Evolutionary conservation across 2,329 filamentous ascomycete genomes (phyloP), one percentile per base, ranked within the genome.

Genomic region (Neofusicoccum cordaticola): DNA sequence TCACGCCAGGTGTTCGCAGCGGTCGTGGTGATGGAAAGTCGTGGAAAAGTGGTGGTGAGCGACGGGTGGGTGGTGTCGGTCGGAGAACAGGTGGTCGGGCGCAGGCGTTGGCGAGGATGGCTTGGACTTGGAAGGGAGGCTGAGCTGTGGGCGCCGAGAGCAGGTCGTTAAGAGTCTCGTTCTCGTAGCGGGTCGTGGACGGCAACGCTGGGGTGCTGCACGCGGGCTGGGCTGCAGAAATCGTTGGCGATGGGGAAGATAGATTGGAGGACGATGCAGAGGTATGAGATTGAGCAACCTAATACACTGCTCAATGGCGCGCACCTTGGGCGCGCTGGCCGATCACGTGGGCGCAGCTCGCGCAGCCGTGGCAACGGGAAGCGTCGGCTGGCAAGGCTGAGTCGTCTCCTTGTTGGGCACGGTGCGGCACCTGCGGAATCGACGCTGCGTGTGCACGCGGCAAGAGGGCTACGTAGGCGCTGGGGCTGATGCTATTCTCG

Each of bases 41-140:
- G 47, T 67, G 66, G 61, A 61, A 51, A 35, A 41, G 45, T 12
- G 42, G 56, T 60, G 53, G 53, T 15, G 53, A 58, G 53, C 53
- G 53, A 58, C 41, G 53, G 51, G 53, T 34, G 42, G 42, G 53
- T 19, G 42, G 53, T 19, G 56, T 60, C 56, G 56, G 56, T 60
- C 44, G 56, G 68, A 63, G 61, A 56, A 48, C 50, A 44, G 45
- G 67, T 65, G 68, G 67, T 68, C 56, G 68, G 69, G 68, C 65
- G 61, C 51, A 66, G 69, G 66, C 70, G 67, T 69, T 67, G 71
- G 70, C 67, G 63, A 67, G 66, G 71, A 67, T 68, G 69, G 68
- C 67, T 52, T 65, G 39, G 63, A 34, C 56, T 65, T 37, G 19
- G 62, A 47, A 64, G 62, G 50, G 63, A 65, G 63, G 63, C 63